phyloP scores from a whole-genome alignment of 768 basidiomycete genomes.

The Infundibulicybe gibba region DNA sequence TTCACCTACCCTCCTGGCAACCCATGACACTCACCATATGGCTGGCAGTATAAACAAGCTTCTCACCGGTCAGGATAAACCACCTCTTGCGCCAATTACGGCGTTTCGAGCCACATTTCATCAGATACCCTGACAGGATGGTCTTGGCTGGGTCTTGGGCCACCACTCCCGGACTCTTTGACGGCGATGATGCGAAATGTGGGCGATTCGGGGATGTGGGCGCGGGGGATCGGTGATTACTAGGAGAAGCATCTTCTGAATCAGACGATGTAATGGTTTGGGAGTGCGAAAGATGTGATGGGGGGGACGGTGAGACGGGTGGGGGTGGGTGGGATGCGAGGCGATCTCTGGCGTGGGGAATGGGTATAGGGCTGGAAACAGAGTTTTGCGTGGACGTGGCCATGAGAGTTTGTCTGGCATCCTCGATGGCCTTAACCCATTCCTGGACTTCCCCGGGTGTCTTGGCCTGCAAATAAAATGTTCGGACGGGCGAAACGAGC shows the following conservation, averaged over 20 bases:
- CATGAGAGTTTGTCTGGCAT: slow-evolving; percentile 62
- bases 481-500: slow-evolving; percentile 84
- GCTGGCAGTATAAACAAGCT: slow-evolving; percentile 82
- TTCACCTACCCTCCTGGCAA: too few relatives aligned
- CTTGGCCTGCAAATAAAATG: slow-evolving; percentile 87
- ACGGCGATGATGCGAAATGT: slow-evolving; percentile 38
- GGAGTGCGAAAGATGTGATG: slow-evolving; percentile 33
- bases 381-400: slow-evolving; percentile 61
- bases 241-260: slow-evolving; percentile 67
- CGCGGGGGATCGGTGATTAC: slow-evolving; percentile 30
- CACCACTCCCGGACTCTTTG: slow-evolving; percentile 27
- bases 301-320: slow-evolving; percentile 46
- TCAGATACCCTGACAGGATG: slow-evolving; percentile 86
- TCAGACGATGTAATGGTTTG: slow-evolving; percentile 72
- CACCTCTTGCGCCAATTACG: slow-evolving; percentile 96
- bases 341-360: slow-evolving; percentile 32
- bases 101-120: slow-evolving; percentile 94
- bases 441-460: slow-evolving; percentile 65
- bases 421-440: slow-evolving; percentile 85
- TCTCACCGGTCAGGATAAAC: slow-evolving; percentile 92
- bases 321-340: slow-evolving; percentile 23
- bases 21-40: slow-evolving; percentile 77
- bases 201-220: slow-evolving; percentile 41
- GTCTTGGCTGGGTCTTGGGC: slow-evolving; percentile 68
- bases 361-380: slow-evolving; percentile 48